A percentile compares a stretch with the other conserved stretches of the same genome.
Conservation (phyloP, 1,284 basidiomycete genomes). For the Mycena citricolor region DNA sequence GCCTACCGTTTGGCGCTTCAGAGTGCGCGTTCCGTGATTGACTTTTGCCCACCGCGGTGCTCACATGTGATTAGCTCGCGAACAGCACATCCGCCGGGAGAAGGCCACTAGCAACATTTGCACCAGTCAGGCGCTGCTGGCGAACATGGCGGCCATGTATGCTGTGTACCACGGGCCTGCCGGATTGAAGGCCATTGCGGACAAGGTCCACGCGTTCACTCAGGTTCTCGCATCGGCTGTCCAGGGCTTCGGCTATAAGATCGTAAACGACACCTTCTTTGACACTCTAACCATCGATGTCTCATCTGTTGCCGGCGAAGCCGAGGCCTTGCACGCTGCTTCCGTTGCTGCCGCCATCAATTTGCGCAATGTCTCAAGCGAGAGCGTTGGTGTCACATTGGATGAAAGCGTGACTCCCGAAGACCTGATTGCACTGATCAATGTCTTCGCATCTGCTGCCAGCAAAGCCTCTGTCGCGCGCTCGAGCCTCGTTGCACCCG, state of each 20-base stretch:
- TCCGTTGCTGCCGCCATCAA: slow-evolving; percentile 78
- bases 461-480: slow-evolving; percentile 44
- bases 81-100: slow-evolving; percentile 95
- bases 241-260: slow-evolving; percentile 71
- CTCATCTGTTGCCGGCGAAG: slow-evolving; percentile 54
- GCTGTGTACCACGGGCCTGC: slow-evolving; percentile 95
- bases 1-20: slow-evolving; percentile 94
- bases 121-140: slow-evolving; percentile 90
- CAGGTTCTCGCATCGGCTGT: slow-evolving; percentile 75
- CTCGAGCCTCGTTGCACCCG: slow-evolving; percentile 42
- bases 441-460: slow-evolving; percentile 73
- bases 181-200: slow-evolving; percentile 84
- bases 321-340: slow-evolving; percentile 69
- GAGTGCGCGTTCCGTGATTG: slow-evolving; percentile 52
- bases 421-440: slow-evolving; percentile 78
- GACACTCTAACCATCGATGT: slow-evolving; percentile 93
- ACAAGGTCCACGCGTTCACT: slow-evolving; percentile 89
- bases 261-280: slow-evolving; percentile 75
- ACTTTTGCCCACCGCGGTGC: neutral
- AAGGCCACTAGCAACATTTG: slow-evolving; percentile 96
- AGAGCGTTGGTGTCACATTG: slow-evolving; percentile 84
- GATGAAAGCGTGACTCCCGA: slow-evolving; percentile 86
- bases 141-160: slow-evolving; percentile 98
- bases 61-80: slow-evolving; percentile 62
- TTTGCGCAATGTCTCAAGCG: slow-evolving; percentile 77